A percentile compares a stretch with the other conserved stretches of the same genome.
These are phyloP conservation scores for Epichloe glyceriae DNA, from an alignment of 2,329 filamentous ascomycete genomes.

Conservation along the genomic window DNA sequence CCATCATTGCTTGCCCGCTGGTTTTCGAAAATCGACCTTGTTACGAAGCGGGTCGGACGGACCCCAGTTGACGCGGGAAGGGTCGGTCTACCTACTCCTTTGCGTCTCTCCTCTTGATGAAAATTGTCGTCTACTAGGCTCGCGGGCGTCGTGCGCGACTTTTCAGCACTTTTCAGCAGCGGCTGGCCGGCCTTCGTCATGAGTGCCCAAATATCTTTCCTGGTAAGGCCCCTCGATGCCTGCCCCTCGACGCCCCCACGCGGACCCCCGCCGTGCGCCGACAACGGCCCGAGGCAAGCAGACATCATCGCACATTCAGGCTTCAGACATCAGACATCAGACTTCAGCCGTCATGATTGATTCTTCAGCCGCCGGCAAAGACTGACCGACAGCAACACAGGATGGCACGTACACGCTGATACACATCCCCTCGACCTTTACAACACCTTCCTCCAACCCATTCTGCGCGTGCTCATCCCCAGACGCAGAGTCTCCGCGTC, in stretches of 20 bases:
- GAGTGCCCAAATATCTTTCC: slow-evolving; percentile 45
- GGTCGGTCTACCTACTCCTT: neutral
- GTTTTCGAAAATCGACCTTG: too few relatives aligned
- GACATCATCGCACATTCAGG: too few relatives aligned
- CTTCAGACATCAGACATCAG: too few relatives aligned
- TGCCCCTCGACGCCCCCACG: neutral
- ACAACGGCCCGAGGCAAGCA: neutral
- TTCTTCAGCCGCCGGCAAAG: too few relatives aligned
- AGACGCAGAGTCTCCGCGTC: slow-evolving; percentile 29
- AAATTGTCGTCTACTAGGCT: neutral
- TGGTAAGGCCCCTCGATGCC: slow-evolving; percentile 24
- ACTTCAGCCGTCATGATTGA: too few relatives aligned
- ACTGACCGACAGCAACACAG: slow-evolving; percentile 30
- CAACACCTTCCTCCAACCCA: slow-evolving; percentile 67
- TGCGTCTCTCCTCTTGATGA: neutral
- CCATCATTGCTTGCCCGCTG: too few relatives aligned
- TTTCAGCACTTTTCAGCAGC: too few relatives aligned
- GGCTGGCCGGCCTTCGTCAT: slow-evolving; percentile 22
- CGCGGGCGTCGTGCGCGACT: too few relatives aligned
- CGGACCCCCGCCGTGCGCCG: neutral
- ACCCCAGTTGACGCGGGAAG: too few relatives aligned
- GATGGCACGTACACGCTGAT: slow-evolving; percentile 79
- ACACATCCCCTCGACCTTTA: slow-evolving; percentile 73
- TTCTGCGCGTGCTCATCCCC: slow-evolving; percentile 70
- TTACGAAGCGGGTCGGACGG: too few relatives aligned